phyloP scores from a whole-genome alignment of 495 filamentous ascomycete species.

The Aspergillus funiculosus region DNA sequence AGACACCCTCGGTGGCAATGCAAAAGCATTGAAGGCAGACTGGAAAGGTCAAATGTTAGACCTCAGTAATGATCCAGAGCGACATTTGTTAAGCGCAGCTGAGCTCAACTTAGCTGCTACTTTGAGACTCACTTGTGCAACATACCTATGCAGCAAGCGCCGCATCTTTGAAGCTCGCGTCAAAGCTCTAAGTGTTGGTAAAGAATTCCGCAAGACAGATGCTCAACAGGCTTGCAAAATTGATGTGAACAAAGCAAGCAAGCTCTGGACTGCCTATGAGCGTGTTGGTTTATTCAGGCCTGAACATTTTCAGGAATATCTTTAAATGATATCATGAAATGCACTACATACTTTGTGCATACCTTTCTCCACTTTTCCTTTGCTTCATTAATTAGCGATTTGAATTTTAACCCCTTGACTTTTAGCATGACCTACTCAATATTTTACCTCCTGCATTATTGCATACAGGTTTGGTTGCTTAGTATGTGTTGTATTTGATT shows the following conservation, averaged over 20 bases:
- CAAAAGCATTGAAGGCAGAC: slow-evolving; percentile 69
- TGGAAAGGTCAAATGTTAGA: slow-evolving; percentile 83
- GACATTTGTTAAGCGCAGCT: slow-evolving; percentile 67
- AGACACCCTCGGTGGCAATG: slow-evolving; percentile 57
- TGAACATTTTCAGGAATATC: slow-evolving; percentile 51
- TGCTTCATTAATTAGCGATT: slow-evolving; percentile 10
- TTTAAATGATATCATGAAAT: slow-evolving; percentile 28
- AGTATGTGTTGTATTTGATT: not conserved
- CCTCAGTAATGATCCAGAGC: slow-evolving; percentile 72
- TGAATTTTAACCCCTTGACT: not conserved
- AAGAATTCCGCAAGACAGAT: slow-evolving; percentile 96
- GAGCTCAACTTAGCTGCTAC: slow-evolving; percentile 74
- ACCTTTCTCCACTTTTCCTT: not conserved
- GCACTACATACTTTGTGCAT: not conserved
- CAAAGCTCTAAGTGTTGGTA: slow-evolving; percentile 59
- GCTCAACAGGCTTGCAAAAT: slow-evolving; percentile 96
- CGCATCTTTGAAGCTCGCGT: slow-evolving; percentile 80
- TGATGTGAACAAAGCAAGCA: slow-evolving; percentile 97
- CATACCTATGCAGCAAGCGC: slow-evolving; percentile 92
- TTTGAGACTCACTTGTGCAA: slow-evolving; percentile 80
- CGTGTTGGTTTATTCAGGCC: slow-evolving; percentile 81
- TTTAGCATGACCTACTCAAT: not conserved
- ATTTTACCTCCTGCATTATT: not conserved
- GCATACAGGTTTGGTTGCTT: slow-evolving; percentile 4
- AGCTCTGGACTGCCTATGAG: slow-evolving; percentile 88